These are phyloP conservation scores for Penicillium griseofulvum DNA, from an alignment of 2,329 filamentous ascomycete genomes.

Conservation along the genomic window DNA sequence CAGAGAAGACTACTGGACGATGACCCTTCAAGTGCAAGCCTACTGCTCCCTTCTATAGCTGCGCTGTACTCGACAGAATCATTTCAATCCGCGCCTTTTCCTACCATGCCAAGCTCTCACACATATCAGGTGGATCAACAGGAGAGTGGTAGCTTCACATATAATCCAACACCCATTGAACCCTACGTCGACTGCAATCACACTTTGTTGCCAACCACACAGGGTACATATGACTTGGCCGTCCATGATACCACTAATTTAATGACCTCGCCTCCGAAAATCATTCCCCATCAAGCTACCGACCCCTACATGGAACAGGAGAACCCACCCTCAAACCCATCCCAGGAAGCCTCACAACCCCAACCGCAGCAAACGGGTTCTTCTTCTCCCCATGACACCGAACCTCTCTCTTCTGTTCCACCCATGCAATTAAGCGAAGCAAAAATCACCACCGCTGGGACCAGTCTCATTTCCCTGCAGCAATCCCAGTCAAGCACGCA, in stretches of 20 bases:
- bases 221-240: constrained; percentile 11
- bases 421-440: constrained; percentile 25
- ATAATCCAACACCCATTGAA: background rate
- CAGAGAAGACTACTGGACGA: constrained; percentile 34
- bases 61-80: constrained; percentile 15
- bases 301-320: background rate
- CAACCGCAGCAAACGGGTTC: constrained; percentile 26
- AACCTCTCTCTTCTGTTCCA: constrained; percentile 38
- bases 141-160: background rate
- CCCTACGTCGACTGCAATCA: constrained; percentile 10
- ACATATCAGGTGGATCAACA: background rate
- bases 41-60: constrained; percentile 14
- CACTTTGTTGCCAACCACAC: background rate
- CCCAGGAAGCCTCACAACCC: constrained; percentile 17
- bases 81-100: constrained; percentile 18
- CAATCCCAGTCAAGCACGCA: constrained; percentile 22
- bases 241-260: constrained; percentile 3
- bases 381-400: constrained; percentile 42
- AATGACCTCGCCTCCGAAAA: constrained; percentile 1
- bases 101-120: constrained; percentile 7
- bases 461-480: constrained; percentile 10
- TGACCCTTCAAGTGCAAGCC: constrained; percentile 16
- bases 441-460: constrained; percentile 21
- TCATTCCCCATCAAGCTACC: background rate
- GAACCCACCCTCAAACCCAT: background rate